Conservation (phyloP, 2,329 filamentous ascomycete genomes). For the Blumeria graminis region DNA sequence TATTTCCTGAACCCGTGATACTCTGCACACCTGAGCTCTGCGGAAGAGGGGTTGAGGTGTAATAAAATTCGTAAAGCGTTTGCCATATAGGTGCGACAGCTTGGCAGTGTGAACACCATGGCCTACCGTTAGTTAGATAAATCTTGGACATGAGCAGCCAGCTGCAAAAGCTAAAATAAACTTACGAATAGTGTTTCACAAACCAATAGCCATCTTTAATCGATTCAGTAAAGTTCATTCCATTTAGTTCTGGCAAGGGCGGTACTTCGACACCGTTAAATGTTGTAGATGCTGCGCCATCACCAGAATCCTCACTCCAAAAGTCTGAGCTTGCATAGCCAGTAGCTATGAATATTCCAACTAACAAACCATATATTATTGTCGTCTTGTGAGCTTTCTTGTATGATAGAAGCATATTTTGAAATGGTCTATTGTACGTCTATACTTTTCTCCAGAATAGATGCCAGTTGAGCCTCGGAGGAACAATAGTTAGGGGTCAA, state of each 20-base stretch:
- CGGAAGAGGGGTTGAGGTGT: constrained; percentile 51
- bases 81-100: constrained; percentile 63
- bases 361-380: too few species aligned
- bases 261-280: constrained; percentile 28
- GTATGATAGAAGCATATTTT: too few species aligned
- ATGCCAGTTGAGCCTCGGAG: too few species aligned
- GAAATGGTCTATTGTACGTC: too few species aligned
- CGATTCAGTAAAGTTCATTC: constrained; percentile 19
- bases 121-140: constrained; percentile 6
- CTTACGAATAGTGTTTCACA: constrained; percentile 16
- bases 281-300: constrained; percentile 12
- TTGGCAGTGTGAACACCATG: constrained; percentile 14
- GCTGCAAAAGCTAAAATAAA: neutral
- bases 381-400: too few species aligned
- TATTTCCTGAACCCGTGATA: constrained; percentile 23
- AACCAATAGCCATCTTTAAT: constrained; percentile 15
- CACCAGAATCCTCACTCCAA: constrained; percentile 4
- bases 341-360: too few species aligned
- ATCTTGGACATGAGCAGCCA: too few species aligned
- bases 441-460: too few species aligned
- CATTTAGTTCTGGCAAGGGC: constrained; percentile 22
- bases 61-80: constrained; percentile 73
- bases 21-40: constrained; percentile 14
- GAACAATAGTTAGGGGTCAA: too few species aligned
- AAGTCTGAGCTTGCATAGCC: too few species aligned